These are phyloP conservation scores for Setaria italica DNA, from an alignment of 202 grass and related monocot species.

Conservation along the genomic window DNA sequence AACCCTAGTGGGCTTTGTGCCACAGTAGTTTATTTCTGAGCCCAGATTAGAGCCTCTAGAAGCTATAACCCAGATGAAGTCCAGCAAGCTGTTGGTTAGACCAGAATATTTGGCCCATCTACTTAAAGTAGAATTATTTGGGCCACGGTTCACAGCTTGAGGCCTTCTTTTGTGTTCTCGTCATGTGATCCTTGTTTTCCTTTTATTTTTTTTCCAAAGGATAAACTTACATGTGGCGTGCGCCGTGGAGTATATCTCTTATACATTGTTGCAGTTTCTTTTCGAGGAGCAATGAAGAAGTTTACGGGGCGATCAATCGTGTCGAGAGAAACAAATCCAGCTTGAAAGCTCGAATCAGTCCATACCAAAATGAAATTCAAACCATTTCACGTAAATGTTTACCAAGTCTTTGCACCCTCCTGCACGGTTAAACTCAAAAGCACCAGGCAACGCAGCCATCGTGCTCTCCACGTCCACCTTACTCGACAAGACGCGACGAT, in stretches of 20 bases:
- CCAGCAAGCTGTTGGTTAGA: background rate
- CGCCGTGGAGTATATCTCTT: background rate
- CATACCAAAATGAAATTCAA: background rate
- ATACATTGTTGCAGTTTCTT: too few relatives aligned
- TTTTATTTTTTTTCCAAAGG: too few relatives aligned
- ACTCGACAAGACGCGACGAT: too few relatives aligned
- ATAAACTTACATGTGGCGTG: background rate
- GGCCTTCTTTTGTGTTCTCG: background rate
- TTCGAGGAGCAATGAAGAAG: too few relatives aligned
- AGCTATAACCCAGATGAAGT: background rate
- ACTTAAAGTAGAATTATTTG: background rate
- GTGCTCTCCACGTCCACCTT: too few relatives aligned
- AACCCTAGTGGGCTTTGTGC: conserved; percentile 20
- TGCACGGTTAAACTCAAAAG: background rate
- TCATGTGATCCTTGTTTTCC: background rate
- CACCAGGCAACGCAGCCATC: too few relatives aligned
- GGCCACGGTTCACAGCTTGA: background rate
- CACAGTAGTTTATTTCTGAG: background rate
- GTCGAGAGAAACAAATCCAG: background rate
- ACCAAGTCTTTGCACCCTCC: background rate
- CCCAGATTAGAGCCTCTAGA: background rate
- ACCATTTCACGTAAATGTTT: background rate
- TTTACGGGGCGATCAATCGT: too few relatives aligned
- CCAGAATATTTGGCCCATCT: background rate
- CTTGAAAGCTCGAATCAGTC: background rate